Evolutionary conservation across 441 rosid genomes (phyloP).

Genomic region (Erodium texanum): DNA sequence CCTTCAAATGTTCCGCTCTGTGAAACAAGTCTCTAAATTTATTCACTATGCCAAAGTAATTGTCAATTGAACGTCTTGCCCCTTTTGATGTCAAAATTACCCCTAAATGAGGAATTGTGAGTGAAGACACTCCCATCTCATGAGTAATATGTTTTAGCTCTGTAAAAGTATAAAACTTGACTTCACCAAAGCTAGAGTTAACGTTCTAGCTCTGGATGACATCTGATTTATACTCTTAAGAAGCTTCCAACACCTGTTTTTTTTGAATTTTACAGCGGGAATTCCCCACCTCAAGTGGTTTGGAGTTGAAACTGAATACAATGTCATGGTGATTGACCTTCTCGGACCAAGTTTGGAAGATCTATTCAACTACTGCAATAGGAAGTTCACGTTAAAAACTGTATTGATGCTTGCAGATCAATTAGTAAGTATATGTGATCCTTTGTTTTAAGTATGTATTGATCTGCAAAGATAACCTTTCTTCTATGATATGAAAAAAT

Average conservation of each 20-base stretch:
- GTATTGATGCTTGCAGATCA: slow-evolving; percentile 99
- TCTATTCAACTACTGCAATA: slow-evolving; percentile 81
- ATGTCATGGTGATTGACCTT: slow-evolving; percentile 93
- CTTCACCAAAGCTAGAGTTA: not conserved
- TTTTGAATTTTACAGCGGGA: no score
- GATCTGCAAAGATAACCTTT: not conserved
- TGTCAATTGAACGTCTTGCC: not conserved
- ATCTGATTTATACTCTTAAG: no score
- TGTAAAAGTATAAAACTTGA: not conserved
- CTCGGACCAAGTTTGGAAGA: slow-evolving; percentile 98
- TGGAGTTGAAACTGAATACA: slow-evolving; percentile 84
- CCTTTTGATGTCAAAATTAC: not conserved
- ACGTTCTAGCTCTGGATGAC: not conserved
- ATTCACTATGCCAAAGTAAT: not conserved
- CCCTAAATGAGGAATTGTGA: not conserved
- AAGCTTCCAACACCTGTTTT: no score
- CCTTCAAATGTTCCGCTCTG: not conserved
- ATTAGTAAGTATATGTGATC: slow-evolving; percentile 41
- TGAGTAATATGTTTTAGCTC: not conserved
- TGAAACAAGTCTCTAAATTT: not conserved
- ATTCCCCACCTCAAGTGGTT: slow-evolving; percentile 95
- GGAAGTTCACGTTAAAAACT: slow-evolving; percentile 83
- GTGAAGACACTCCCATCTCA: not conserved
- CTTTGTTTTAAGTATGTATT: not conserved
- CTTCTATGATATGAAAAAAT: not conserved